Percentiles rank a stretch among this genome's conserved stretches.
These are phyloP conservation scores for Fusarium secorum DNA, from an alignment of 2,329 filamentous ascomycete genomes.

Conservation along the genomic window DNA sequence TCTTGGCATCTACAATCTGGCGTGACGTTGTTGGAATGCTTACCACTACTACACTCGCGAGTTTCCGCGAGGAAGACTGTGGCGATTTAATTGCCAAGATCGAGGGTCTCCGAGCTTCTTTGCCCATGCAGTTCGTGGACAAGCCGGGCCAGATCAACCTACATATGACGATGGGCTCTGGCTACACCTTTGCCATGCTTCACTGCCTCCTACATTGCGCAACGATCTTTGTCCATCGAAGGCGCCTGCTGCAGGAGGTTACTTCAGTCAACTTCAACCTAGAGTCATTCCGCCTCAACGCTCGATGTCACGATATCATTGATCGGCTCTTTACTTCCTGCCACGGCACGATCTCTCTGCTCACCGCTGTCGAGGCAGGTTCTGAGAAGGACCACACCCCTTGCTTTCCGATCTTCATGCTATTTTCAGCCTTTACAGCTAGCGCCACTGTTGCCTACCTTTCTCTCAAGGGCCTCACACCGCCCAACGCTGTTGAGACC, in stretches of 20 bases:
- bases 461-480: conserved; percentile 67
- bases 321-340: conserved; percentile 66
- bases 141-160: conserved; percentile 68
- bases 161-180: conserved; percentile 71
- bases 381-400: conserved; percentile 65
- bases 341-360: conserved; percentile 64
- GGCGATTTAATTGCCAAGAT: conserved; percentile 61
- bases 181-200: conserved; percentile 69
- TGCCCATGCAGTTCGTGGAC: conserved; percentile 68
- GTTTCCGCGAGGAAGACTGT: conserved; percentile 64
- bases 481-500: conserved; percentile 63
- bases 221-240: conserved; percentile 67
- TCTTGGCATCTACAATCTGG: conserved; percentile 67
- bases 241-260: conserved; percentile 65
- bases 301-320: conserved; percentile 61
- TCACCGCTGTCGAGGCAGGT: conserved; percentile 63
- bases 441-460: conserved; percentile 69
- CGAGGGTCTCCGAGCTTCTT: conserved; percentile 60
- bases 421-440: conserved; percentile 68
- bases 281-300: conserved; percentile 61
- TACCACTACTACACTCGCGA: conserved; percentile 59
- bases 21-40: conserved; percentile 69
- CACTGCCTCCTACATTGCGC: conserved; percentile 68
- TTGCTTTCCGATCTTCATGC: conserved; percentile 70
- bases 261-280: conserved; percentile 60